Base-by-base conservation (phyloP, 352 stramenopile genomes). In the Phytophthora sojae region DNA sequence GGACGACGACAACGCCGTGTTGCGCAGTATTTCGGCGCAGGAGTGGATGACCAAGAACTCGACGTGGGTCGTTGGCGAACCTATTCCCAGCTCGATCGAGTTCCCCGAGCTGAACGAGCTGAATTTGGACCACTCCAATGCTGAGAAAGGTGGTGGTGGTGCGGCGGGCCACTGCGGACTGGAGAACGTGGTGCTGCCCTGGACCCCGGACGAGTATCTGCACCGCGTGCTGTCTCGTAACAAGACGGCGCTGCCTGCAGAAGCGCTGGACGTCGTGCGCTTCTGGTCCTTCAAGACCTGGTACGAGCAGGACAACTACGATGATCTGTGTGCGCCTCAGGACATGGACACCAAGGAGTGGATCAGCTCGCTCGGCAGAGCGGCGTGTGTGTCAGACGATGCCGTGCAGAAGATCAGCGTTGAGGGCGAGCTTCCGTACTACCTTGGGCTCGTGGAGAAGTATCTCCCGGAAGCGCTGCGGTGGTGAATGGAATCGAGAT, bases 121-220 rank as follows among this genome's bases (percentile, higher is more conserved):
- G 12, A 96, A 94, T 25, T 30, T 44, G 14, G 86, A 95, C 62
- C 84, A 92, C 51, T 79, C 55, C 29, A 75, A 67, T 26, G 59
- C 73, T 35, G 52, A 59, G 21, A 76, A 73, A 29, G 11, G 50
- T 52, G 53, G 58, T 11, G 26, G 57, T 32, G 75, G 42, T 14
- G 29, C 57, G 8, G 58, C 15, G 39, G 56, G 44, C 12, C 57
- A 67, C 11, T 61, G 64, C 6, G 80, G 75, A 2, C 73, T 94
- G 52, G 82, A 89, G 19, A 56, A 82, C 19, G 74, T 71, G 5
- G 26, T 79, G 45, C 64, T 94, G 30, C 87, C 89, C 11, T 94
- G 87, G 86, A 94, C 88, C 15, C 85, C 87, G 0, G 89, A 95
- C 30, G 89, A 95, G 64, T 96, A 95, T 65, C 56, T 96, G 21